Conservation (phyloP, 2,329 filamentous ascomycete species). For the Exophiala lecanii-corni region DNA sequence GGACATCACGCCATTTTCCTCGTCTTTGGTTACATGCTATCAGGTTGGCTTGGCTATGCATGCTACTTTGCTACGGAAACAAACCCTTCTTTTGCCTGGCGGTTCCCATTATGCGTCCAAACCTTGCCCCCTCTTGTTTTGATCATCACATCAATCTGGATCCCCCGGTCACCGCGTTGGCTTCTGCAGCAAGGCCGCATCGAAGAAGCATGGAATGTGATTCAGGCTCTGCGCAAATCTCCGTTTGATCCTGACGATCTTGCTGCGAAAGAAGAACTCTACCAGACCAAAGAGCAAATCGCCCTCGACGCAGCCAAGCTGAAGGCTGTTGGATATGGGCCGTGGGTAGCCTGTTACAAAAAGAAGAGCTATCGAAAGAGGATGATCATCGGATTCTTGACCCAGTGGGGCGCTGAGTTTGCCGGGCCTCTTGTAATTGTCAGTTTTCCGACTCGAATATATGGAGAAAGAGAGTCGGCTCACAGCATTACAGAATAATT, state of each 20-base stretch:
- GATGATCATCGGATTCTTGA: constrained; percentile 50
- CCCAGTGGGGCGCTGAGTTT: constrained; percentile 52
- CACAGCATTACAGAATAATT: constrained; percentile 32
- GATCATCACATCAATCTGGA: constrained; percentile 13
- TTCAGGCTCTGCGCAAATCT: constrained; percentile 41
- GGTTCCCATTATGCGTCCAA: constrained; percentile 20
- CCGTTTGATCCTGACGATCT: constrained; percentile 37
- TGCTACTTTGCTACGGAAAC: constrained; percentile 20
- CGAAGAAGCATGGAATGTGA: constrained; percentile 21
- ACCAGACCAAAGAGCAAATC: constrained; percentile 29
- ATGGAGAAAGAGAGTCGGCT: not conserved
- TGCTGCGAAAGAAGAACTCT: constrained; percentile 38
- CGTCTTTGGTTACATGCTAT: constrained; percentile 23
- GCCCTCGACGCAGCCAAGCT: constrained; percentile 31
- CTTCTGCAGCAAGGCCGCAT: constrained; percentile 33
- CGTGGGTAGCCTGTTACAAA: constrained; percentile 44
- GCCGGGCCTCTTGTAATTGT: constrained; percentile 50
- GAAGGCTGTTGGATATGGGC: constrained; percentile 35
- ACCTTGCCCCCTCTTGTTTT: constrained; percentile 18
- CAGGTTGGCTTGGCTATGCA: constrained; percentile 21
- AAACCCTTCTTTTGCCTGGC: constrained; percentile 25
- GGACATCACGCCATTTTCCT: constrained; percentile 24
- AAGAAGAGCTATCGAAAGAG: constrained; percentile 48
- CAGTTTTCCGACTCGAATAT: constrained; percentile 27
- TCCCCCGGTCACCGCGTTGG: constrained; percentile 22